A percentile compares a stretch with the other conserved stretches of the same genome.
Evolutionary conservation across 768 basidiomycete species (phyloP).

Genomic region (Boletellus emodensis): DNA sequence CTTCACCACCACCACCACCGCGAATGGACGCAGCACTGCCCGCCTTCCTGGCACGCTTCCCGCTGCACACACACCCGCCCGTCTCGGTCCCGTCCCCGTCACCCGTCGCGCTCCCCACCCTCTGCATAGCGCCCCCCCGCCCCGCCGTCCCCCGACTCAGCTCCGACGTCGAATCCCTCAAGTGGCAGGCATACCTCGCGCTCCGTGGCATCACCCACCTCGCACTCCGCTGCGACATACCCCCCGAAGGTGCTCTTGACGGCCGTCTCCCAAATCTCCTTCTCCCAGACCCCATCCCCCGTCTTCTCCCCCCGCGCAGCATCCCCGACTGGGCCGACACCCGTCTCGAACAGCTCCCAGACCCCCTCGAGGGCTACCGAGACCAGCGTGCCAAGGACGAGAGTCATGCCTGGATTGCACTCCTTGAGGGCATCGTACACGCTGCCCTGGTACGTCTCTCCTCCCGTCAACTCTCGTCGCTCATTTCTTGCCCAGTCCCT

Average conservation of each 20-base stretch:
- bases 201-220: slow-evolving; percentile 50
- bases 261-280: slow-evolving; percentile 69
- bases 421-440: slow-evolving; percentile 75
- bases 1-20: too few relatives aligned
- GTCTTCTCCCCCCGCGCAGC: slow-evolving; percentile 58
- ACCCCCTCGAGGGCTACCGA: slow-evolving; percentile 62
- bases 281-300: slow-evolving; percentile 42
- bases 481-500: slow-evolving; percentile 37
- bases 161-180: slow-evolving; percentile 80
- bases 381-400: slow-evolving; percentile 61
- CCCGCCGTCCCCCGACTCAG: slow-evolving; percentile 43
- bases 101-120: slow-evolving; percentile 38
- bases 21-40: slow-evolving; percentile 10
- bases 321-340: slow-evolving; percentile 76
- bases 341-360: slow-evolving; percentile 38
- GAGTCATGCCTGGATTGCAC: slow-evolving; percentile 76
- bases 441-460: slow-evolving; percentile 58
- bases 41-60: slow-evolving; percentile 55
- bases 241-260: slow-evolving; percentile 65
- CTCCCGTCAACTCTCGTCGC: background rate
- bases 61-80: slow-evolving; percentile 50
- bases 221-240: slow-evolving; percentile 62
- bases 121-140: slow-evolving; percentile 64
- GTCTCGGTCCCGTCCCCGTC: slow-evolving; percentile 25
- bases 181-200: slow-evolving; percentile 81